Evolutionary conservation across 2,329 filamentous ascomycete genomes (phyloP), one percentile per base, ranked within the genome.

Genomic region (Colletotrichum sp.): DNA sequence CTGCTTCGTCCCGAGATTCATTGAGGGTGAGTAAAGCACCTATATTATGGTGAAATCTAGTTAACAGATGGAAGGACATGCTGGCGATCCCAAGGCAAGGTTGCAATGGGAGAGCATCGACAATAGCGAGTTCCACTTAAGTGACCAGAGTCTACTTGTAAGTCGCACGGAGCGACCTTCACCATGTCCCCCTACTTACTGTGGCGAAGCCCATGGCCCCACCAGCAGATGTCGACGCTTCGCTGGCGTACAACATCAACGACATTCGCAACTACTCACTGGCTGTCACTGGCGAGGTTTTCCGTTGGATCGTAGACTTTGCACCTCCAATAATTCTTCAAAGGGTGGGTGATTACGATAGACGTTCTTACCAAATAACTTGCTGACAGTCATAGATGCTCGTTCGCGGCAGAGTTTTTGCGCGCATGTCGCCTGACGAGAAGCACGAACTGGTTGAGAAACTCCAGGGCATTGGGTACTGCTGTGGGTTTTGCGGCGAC

Each of bases 371-470:
- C 27, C 57, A 16, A 34, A 27, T 8, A 8, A 11, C 29, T 27
- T 9, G 32, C 64, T 74, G 11, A 74, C 30, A 12, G 19, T 16
- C 49, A 15, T 83, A 97, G 89, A 96, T 99, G 93, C 94, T 99
- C 71, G 93, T 98, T 44, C 92, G 91, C 70, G 96, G 96, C 30
- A 96, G 97, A 84, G 95, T 99, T 2, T 99, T 98, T 84, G 98
- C 97, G 6, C 94, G 97, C 80, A 99, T 99, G 97, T 99, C 96
- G 3, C 98, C 97, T 0, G 98, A 99, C 82, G 97, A 99, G 85
- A 99, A 99, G 84, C 96, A 98, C 82, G 98, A 99, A 84, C 89
- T 99, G 3, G 96, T 99, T 4, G 97, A 99, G 84, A 99, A 98
- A 84, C 90, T 99, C 5, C 98, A 99, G 83, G 96, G 95, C 80